Evolutionary conservation across 2,329 filamentous ascomycete genomes (phyloP), one percentile per base, ranked within the genome.

Genomic region (Trichoderma brevicompactum): DNA sequence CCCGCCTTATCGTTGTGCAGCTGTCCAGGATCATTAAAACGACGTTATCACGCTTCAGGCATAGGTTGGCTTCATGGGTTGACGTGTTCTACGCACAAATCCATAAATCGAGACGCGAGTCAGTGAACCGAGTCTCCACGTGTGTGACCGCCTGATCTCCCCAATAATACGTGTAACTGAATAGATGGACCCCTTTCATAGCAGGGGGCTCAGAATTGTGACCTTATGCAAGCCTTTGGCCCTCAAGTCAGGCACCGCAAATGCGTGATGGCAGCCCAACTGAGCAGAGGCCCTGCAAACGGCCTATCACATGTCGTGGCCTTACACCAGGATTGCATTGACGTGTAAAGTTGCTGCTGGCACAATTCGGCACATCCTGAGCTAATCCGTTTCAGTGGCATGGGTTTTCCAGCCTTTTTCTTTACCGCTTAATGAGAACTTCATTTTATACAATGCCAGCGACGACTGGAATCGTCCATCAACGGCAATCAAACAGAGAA

Each of bases 361-460:
- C 60, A 63, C 40, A 63, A 63, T 52, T 63, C 19, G 60, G 56
- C 44, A 50, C 41, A 63, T 63, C 48, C 60, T 52, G 49, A 50
- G 49, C 60, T 63, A 63, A 54, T 53, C 60, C 49, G 12, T 38
- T 63, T 63, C 60, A 54, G 60, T 63, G 38, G 28, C 28, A 23
- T 15, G 23, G 17, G 44, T 36, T 41, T 43, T 36, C 48, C 40
- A 46, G 56, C 40, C 60, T 63, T 63, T 63, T 43, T 43, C 60
- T 63, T 63, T 63, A 63, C 60, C 60, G 60, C 60, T 63, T 63
- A 19, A 63, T 63, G 55, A 34, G 49, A 63, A 63, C 49, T 63
- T 63, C 49, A 54, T 63, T 63, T 63, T 63, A 63, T 61, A 63
- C 60, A 63, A 53, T 63, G 60, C 48, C 60, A 63, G 40, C 23